Conservation (phyloP, 2,329 filamentous ascomycete genomes). For the Fusarium luffae region DNA sequence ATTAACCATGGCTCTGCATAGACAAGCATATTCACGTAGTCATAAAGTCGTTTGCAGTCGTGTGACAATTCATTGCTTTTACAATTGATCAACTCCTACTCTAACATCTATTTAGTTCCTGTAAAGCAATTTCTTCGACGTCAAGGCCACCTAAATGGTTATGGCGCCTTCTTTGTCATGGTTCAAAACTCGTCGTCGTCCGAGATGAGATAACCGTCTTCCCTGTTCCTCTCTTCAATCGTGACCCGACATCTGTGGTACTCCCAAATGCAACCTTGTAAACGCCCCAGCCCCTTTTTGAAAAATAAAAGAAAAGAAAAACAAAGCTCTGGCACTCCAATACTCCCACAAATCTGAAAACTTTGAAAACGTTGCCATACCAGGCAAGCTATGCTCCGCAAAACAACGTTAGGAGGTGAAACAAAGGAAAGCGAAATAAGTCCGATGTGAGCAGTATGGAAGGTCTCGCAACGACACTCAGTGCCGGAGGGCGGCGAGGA, state of each 20-base stretch:
- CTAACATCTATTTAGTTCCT: conserved; percentile 37
- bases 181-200: conserved; percentile 4
- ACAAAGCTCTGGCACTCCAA: conserved; percentile 37
- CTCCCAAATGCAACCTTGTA: conserved; percentile 20
- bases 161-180: conserved; percentile 11
- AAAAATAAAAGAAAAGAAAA: conserved; percentile 1
- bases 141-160: conserved; percentile 1
- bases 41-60: conserved; percentile 1
- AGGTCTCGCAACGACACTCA: background rate
- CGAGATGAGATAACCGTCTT: background rate
- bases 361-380: conserved; percentile 27
- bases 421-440: conserved; percentile 18
- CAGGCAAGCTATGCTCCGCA: conserved; percentile 32
- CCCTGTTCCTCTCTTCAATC: conserved; percentile 21
- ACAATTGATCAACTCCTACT: conserved; percentile 38
- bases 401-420: conserved; percentile 22
- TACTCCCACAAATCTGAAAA: conserved; percentile 36
- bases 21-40: background rate
- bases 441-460: background rate
- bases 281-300: conserved; percentile 26
- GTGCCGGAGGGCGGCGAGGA: background rate
- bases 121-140: conserved; percentile 9
- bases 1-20: background rate
- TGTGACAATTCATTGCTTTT: conserved; percentile 28
- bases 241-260: conserved; percentile 1